Evolutionary conservation across 768 basidiomycete species (phyloP), one percentile per base, ranked within the genome.

Genomic region (Cubamyces sp.): DNA sequence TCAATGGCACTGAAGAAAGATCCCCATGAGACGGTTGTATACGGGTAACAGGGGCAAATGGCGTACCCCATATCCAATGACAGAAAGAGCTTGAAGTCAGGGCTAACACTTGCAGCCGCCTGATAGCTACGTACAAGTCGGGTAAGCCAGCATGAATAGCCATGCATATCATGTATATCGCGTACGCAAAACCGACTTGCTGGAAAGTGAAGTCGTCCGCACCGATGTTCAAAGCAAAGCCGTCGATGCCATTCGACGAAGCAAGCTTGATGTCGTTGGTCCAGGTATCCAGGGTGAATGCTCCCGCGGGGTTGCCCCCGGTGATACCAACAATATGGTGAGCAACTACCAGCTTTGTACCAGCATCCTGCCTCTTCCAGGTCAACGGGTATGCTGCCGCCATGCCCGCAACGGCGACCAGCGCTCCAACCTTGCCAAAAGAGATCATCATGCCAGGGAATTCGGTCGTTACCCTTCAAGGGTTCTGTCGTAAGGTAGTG

Each of bases 41-140:
- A 34, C 11, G 9, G 9, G 9, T 11, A 6, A 34, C 34, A 34
- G 9, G 34, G n/a, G n/a, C n/a, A n/a, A n/a, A 34, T 16, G 15
- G 3, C 79, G 67, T 68, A 88, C 86, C 84, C 75, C 91, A 91
- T 91, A 68, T 93, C 91, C 48, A 92, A 82, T 16, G 88, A 91
- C 60, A 92, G 66, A 74, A 91, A 91, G 50, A 93, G 76, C 70
- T 88, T 84, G 73, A 86, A 78, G 54, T 53, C 65, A 1, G 70
- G 67, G 28, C 66, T 69, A 1, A 68, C 66, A 21, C 68, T 43
- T 16, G 74, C 74, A 18, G 84, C 83, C 6, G 74, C 74, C n/a
- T 67, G 49, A 59, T 71, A 76, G 7, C 73, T 55, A 19, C n/a
- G 11, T 64, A 64, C 26, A 18, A 8, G 16, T 15, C 30, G n/a